Evolutionary conservation across 805 yeast genomes (phyloP).

Genomic region (Danielia reshetovae): DNA sequence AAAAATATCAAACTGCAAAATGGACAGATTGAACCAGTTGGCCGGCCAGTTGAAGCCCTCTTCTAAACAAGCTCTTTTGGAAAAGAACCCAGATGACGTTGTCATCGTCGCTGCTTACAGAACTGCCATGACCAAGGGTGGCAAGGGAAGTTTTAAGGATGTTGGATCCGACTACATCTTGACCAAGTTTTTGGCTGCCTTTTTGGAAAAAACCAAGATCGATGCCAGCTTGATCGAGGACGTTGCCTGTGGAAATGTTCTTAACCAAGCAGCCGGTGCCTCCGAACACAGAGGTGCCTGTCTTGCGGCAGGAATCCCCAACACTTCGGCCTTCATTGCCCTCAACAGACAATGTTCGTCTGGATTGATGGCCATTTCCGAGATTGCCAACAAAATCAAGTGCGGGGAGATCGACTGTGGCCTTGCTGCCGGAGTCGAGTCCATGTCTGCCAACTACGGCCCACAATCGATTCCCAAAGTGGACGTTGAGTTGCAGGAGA

Average conservation of each 20-base stretch:
- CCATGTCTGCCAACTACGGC: slow-evolving; percentile 90
- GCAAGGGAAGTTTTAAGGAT: slow-evolving; percentile 82
- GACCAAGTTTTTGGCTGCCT: slow-evolving; percentile 56
- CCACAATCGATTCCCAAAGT: slow-evolving; percentile 62
- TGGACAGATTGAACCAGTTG: slow-evolving; percentile 47
- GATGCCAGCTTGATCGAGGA: slow-evolving; percentile 65
- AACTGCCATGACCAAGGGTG: slow-evolving; percentile 85
- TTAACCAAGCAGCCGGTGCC: slow-evolving; percentile 92
- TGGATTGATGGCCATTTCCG: slow-evolving; percentile 86
- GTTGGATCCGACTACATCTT: slow-evolving; percentile 77
- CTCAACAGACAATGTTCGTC: slow-evolving; percentile 94
- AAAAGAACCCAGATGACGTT: slow-evolving; percentile 79
- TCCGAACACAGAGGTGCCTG: slow-evolving; percentile 91
- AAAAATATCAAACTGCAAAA: slow-evolving; percentile 8
- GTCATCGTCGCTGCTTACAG: slow-evolving; percentile 88
- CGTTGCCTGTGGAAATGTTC: slow-evolving; percentile 85
- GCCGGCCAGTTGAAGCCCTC: slow-evolving; percentile 41
- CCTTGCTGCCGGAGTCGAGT: slow-evolving; percentile 88
- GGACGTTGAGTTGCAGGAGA: slow-evolving; percentile 30
- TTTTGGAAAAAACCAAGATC: slow-evolving; percentile 50
- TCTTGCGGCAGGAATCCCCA: slow-evolving; percentile 87
- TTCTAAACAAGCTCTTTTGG: slow-evolving; percentile 38
- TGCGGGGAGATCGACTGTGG: slow-evolving; percentile 90
- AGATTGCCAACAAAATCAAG: slow-evolving; percentile 82
- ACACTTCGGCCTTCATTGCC: slow-evolving; percentile 73